phyloP scores from a whole-genome alignment of 169 alveolate species.

The Plasmodium blacklocki region DNA sequence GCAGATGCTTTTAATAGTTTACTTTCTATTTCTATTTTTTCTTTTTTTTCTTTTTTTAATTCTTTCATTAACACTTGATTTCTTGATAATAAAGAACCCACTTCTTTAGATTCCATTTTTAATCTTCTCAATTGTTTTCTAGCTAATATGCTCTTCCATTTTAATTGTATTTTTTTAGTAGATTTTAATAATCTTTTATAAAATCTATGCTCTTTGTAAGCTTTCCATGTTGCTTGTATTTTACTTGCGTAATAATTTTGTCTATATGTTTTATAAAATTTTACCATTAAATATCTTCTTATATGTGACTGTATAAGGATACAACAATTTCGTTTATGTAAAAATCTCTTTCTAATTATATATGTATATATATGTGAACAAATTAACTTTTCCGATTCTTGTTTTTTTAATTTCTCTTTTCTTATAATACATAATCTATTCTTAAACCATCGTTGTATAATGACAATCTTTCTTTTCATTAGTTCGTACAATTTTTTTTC shows the following conservation, averaged over 20 bases:
- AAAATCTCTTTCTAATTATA: constrained; percentile 12
- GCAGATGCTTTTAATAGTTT: constrained; percentile 85
- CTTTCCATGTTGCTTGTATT: constrained; percentile 86
- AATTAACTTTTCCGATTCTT: constrained; percentile 18
- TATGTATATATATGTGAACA: constrained; percentile 34
- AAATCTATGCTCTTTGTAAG: constrained; percentile 74
- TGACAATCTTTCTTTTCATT: constrained; percentile 60
- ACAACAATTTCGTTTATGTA: constrained; percentile 29
- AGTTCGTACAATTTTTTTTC: constrained; percentile 65
- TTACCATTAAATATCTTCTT: constrained; percentile 16
- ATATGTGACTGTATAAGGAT: constrained; percentile 39
- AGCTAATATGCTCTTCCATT: constrained; percentile 87
- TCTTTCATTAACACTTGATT: constrained; percentile 81
- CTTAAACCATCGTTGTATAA: constrained; percentile 82
- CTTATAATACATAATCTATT: constrained; percentile 55
- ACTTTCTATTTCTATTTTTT: constrained; percentile 85
- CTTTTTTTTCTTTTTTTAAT: constrained; percentile 82
- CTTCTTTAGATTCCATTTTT: constrained; percentile 85
- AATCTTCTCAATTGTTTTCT: constrained; percentile 85
- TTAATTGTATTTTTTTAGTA: constrained; percentile 81
- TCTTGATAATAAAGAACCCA: constrained; percentile 80
- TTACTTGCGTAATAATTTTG: constrained; percentile 78
- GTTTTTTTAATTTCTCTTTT: constrained; percentile 15
- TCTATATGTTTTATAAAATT: constrained; percentile 61
- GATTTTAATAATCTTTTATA: constrained; percentile 78